Conservation (phyloP, 2,329 filamentous ascomycete genomes). For the Hyphodiscus sp. region DNA sequence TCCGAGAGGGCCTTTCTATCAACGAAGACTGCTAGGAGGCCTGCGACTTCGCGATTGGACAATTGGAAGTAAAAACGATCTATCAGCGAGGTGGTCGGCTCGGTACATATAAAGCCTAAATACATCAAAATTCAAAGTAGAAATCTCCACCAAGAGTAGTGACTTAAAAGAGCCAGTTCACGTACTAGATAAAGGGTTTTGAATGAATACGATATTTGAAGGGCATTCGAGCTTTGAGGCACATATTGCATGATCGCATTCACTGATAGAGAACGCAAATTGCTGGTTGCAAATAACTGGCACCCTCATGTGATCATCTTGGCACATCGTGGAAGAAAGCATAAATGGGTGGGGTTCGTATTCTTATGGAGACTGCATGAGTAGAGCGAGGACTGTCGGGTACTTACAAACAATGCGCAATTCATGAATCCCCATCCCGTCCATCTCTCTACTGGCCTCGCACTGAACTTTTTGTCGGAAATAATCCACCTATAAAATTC, state of each 20-base stretch:
- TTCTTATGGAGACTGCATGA: slow-evolving; percentile 2
- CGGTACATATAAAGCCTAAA: neutral
- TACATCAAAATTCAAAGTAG: neutral
- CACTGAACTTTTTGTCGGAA: neutral
- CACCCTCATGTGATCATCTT: neutral
- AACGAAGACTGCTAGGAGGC: neutral
- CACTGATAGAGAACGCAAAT: neutral
- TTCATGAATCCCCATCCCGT: neutral
- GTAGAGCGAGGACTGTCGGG: slow-evolving; percentile 28
- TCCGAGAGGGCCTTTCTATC: neutral
- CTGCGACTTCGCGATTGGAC: neutral
- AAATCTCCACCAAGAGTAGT: neutral
- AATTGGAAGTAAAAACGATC: neutral
- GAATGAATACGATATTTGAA: neutral
- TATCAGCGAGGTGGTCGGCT: neutral
- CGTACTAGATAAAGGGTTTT: neutral
- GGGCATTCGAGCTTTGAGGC: neutral
- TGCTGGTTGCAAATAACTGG: neutral
- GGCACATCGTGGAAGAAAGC: neutral
- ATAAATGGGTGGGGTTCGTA: neutral
- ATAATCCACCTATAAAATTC: neutral
- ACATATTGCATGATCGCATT: neutral
- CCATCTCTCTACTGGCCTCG: neutral
- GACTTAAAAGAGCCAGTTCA: neutral
- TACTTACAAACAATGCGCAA: slow-evolving; percentile 26